phyloP scores from a whole-genome alignment of 2,329 filamentous ascomycete species.

The Xylariales sp. region DNA sequence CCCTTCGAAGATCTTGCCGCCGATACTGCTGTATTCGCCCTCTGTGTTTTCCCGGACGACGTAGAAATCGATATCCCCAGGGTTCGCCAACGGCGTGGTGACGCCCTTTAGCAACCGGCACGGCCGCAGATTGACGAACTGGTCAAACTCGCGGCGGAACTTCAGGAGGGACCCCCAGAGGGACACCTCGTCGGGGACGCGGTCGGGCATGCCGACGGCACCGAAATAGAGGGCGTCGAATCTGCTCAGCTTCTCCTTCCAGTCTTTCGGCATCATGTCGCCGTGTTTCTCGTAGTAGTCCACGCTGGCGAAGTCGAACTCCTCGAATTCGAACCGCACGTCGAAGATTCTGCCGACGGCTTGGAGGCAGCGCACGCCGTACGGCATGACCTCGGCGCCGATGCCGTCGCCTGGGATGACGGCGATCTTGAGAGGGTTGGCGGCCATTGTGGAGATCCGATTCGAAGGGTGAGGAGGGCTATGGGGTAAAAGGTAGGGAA shows the following conservation, averaged over 20 bases:
- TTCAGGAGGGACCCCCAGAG: slow-evolving; percentile 75
- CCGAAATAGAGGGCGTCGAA: slow-evolving; percentile 77
- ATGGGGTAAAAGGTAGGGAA: no score
- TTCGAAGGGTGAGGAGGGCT: no score
- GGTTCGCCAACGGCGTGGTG: slow-evolving; percentile 54
- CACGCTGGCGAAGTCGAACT: slow-evolving; percentile 75
- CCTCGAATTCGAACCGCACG: slow-evolving; percentile 67
- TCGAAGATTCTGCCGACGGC: slow-evolving; percentile 60
- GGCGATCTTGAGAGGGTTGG: slow-evolving; percentile 59
- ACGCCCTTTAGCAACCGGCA: slow-evolving; percentile 55
- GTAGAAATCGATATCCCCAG: slow-evolving; percentile 72
- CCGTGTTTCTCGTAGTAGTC: slow-evolving; percentile 64
- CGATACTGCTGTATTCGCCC: slow-evolving; percentile 72
- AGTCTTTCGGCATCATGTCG: slow-evolving; percentile 57
- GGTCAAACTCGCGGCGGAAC: slow-evolving; percentile 74
- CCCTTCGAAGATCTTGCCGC: slow-evolving; percentile 68
- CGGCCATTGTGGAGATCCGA: no score
- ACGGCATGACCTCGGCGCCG: slow-evolving; percentile 73
- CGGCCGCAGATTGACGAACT: slow-evolving; percentile 76
- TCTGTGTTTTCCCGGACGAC: slow-evolving; percentile 74
- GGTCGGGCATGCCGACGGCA: slow-evolving; percentile 67
- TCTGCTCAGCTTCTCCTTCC: slow-evolving; percentile 64
- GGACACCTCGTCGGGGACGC: slow-evolving; percentile 73
- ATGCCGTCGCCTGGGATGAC: slow-evolving; percentile 77
- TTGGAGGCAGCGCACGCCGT: slow-evolving; percentile 70